Percentiles rank a stretch among this genome's conserved stretches.
Evolutionary conservation across 305 asterid genomes (phyloP).

Genomic region (Solanum hybrid): DNA sequence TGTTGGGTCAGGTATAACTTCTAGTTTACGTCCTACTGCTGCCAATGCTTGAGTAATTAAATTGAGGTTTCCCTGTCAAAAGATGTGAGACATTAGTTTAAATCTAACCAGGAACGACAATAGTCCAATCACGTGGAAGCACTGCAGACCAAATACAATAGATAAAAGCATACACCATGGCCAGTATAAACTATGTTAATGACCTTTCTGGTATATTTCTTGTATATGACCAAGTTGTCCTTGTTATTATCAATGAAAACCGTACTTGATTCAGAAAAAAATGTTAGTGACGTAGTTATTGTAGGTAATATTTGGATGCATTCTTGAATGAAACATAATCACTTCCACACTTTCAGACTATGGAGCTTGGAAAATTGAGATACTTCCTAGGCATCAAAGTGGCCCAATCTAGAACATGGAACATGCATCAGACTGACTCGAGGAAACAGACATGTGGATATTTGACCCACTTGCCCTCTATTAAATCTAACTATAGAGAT

Average conservation of each 20-base stretch:
- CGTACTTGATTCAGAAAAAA: neutral
- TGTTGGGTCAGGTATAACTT: constrained; percentile 96
- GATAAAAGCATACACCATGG: neutral
- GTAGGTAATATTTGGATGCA: neutral
- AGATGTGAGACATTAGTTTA: neutral
- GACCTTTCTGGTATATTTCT: neutral
- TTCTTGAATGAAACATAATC: neutral
- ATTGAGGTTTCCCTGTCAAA: constrained; percentile 79
- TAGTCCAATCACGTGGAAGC: neutral
- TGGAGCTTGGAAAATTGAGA: neutral
- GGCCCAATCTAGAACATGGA: neutral
- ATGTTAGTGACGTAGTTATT: neutral
- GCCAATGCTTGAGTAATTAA: constrained; percentile 92
- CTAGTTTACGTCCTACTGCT: constrained; percentile 82
- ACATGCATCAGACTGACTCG: neutral
- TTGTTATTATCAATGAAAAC: neutral
- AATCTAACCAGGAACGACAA: neutral
- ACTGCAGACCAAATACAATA: neutral
- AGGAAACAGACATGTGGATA: neutral
- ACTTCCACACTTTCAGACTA: neutral
- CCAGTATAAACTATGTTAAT: neutral
- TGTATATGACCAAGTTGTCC: neutral
- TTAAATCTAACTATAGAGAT: neutral
- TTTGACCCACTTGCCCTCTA: neutral
- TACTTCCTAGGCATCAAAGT: neutral